Conservation (phyloP, 2,329 filamentous ascomycete genomes). For the Epichloe festucae region DNA sequence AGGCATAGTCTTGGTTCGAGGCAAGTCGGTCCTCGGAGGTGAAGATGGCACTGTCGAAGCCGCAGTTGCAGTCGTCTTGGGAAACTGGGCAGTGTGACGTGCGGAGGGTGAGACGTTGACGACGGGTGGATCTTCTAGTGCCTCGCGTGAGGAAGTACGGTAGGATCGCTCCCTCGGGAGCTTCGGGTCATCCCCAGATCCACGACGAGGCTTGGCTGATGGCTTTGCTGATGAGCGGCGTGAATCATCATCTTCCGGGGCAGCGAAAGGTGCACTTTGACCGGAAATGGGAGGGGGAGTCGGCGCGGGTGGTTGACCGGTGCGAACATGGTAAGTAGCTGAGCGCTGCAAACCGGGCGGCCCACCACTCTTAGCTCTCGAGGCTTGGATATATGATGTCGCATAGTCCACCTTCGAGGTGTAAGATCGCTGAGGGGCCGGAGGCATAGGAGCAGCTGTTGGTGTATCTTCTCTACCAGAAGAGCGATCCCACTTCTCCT, state of each 20-base stretch:
- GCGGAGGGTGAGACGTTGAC: slow-evolving; percentile 17
- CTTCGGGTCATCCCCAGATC: slow-evolving; percentile 16
- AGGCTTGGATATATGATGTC: slow-evolving; percentile 19
- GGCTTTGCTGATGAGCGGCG: slow-evolving; percentile 21
- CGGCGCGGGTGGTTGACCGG: slow-evolving; percentile 20
- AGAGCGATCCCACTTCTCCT: slow-evolving; percentile 24
- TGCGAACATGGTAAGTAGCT: slow-evolving; percentile 12
- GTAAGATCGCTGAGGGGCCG: slow-evolving; percentile 13
- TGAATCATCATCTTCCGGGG: slow-evolving; percentile 19
- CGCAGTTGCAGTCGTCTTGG: slow-evolving; percentile 14
- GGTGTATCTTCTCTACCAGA: slow-evolving; percentile 19
- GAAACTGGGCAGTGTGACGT: slow-evolving; percentile 15
- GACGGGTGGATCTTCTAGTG: slow-evolving; percentile 18
- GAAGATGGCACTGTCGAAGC: slow-evolving; percentile 16
- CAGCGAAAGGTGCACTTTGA: slow-evolving; percentile 14
- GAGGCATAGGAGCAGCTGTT: slow-evolving; percentile 9
- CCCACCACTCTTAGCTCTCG: slow-evolving; percentile 13
- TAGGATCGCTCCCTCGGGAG: slow-evolving; percentile 17
- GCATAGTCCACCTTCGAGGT: slow-evolving; percentile 12
- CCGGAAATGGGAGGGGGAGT: slow-evolving; percentile 21
- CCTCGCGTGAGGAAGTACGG: slow-evolving; percentile 19
- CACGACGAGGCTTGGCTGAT: slow-evolving; percentile 20
- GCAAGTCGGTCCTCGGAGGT: slow-evolving; percentile 20
- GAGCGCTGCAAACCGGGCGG: slow-evolving; percentile 10
- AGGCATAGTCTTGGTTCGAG: slow-evolving; percentile 24